Conservation (phyloP, 768 basidiomycete genomes). For the Leccinum disarticulatum region DNA sequence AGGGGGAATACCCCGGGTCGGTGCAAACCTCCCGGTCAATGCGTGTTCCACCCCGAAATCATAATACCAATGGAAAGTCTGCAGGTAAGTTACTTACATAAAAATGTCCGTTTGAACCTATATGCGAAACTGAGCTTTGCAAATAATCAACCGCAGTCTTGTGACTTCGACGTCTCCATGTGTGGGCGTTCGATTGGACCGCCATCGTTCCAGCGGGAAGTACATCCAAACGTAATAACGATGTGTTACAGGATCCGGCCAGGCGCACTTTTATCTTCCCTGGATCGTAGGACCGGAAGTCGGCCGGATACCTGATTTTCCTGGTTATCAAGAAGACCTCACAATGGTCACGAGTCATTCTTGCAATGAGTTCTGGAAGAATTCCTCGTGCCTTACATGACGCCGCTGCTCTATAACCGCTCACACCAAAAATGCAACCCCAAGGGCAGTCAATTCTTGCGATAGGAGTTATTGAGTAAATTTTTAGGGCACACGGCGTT, state of each 20-base stretch:
- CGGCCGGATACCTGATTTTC: neutral
- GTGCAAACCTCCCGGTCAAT: neutral
- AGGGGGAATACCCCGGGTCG: neutral
- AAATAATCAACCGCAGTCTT: neutral
- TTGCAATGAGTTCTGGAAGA: neutral
- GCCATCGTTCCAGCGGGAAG: neutral
- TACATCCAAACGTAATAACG: neutral
- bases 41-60: neutral
- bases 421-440: constrained; percentile 1
- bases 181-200: constrained; percentile 1
- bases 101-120: neutral
- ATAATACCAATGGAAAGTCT: neutral
- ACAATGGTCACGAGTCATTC: neutral
- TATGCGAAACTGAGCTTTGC: neutral
- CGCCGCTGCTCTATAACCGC: neutral
- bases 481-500: constrained; percentile 12
- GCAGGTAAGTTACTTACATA: neutral
- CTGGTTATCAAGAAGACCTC: neutral
- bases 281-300: neutral
- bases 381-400: neutral
- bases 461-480: constrained; percentile 9
- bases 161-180: neutral
- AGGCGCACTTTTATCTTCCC: neutral
- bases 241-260: neutral
- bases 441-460: constrained; percentile 11